These are phyloP conservation scores for Apiotrichum siamense DNA, from an alignment of 1,284 basidiomycete species.

Conservation along the genomic window DNA sequence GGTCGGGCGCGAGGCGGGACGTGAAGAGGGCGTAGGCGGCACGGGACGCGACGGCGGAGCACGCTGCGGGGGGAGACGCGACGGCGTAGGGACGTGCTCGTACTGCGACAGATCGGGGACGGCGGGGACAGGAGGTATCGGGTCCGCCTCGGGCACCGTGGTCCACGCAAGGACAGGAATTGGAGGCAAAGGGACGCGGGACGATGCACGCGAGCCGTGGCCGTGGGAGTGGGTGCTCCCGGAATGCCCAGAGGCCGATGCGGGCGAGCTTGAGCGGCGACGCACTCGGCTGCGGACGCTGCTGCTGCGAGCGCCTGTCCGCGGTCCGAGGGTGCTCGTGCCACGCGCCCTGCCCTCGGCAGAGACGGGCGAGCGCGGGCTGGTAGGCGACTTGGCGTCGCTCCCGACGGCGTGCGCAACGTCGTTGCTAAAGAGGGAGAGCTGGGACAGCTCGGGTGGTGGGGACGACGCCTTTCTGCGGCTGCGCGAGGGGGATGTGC, in stretches of 20 bases:
- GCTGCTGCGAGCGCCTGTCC: background rate
- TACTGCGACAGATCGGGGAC: too few relatives aligned
- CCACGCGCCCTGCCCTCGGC: background rate
- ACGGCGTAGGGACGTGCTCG: background rate
- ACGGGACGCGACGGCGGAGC: background rate
- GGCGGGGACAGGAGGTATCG: too few relatives aligned
- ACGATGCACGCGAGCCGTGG: background rate
- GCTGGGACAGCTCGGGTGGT: background rate
- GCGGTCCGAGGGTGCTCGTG: background rate
- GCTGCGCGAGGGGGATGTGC: too few relatives aligned
- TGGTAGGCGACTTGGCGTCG: background rate
- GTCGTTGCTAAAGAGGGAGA: background rate
- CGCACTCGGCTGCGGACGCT: background rate
- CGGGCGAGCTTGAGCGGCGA: background rate
- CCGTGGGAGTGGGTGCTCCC: background rate
- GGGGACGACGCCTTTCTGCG: too few relatives aligned
- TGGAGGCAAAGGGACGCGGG: too few relatives aligned
- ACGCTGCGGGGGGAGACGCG: background rate
- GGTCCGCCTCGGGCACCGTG: too few relatives aligned
- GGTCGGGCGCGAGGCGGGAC: constrained; percentile 8
- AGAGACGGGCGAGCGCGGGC: background rate
- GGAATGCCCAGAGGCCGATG: background rate
- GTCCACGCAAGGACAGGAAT: too few relatives aligned
- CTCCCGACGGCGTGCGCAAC: background rate
- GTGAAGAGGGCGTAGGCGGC: constrained; percentile 9